Evolutionary conservation across 2,329 filamentous ascomycete genomes (phyloP).

Genomic region (Juglanconis sp.): DNA sequence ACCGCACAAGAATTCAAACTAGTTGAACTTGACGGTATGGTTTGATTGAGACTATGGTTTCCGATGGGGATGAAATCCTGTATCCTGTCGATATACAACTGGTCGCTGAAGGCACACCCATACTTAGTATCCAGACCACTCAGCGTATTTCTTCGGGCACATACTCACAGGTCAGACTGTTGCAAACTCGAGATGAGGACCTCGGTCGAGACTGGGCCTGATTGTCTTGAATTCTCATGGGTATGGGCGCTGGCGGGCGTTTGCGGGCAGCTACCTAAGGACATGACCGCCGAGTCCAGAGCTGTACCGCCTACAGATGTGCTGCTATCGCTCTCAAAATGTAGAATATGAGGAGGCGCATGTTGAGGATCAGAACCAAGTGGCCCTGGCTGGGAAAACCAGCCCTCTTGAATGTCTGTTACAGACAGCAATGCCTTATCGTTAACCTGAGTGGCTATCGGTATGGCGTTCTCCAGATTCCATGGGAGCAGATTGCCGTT

Average conservation of each 20-base stretch:
- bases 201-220: background rate
- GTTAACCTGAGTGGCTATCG: background rate
- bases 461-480: background rate
- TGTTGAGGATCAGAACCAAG: too few relatives aligned
- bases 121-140: background rate
- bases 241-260: background rate
- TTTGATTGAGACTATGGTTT: background rate
- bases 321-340: too few relatives aligned
- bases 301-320: too few relatives aligned
- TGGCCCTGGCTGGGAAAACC: background rate
- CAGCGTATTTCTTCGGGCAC: background rate
- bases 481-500: background rate
- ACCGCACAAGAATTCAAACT: too few relatives aligned
- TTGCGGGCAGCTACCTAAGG: background rate
- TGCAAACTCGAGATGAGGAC: background rate
- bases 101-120: constrained; percentile 18
- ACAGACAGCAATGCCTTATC: background rate
- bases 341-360: too few relatives aligned
- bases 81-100: constrained; percentile 16
- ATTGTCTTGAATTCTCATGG: background rate
- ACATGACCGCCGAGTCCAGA: too few relatives aligned
- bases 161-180: constrained; percentile 1
- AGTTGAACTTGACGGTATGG: background rate
- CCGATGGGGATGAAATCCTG: constrained; percentile 4
- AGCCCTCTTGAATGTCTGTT: background rate